Evolutionary conservation across 2,329 filamentous ascomycete species (phyloP).

Genomic region (Lasiodiplodia sp.): DNA sequence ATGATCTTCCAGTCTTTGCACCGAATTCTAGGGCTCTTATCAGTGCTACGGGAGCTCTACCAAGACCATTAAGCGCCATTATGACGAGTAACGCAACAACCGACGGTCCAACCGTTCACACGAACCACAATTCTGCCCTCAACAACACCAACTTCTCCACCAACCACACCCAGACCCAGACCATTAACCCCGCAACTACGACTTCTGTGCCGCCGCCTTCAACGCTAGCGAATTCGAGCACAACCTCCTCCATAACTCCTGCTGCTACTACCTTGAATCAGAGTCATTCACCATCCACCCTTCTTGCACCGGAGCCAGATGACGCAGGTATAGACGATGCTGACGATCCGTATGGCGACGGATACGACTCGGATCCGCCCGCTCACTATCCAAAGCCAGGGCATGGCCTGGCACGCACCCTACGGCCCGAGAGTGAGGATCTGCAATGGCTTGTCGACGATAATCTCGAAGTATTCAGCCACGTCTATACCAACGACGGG

Average conservation of each 20-base stretch:
- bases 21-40: conserved; percentile 42
- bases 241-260: neutral
- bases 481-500: conserved; percentile 39
- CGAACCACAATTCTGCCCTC: conserved; percentile 1
- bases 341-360: conserved; percentile 45
- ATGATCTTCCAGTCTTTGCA: conserved; percentile 72
- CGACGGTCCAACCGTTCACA: conserved; percentile 28
- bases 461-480: conserved; percentile 65
- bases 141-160: conserved; percentile 23
- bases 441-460: conserved; percentile 69
- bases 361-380: conserved; percentile 60
- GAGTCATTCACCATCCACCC: neutral
- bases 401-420: conserved; percentile 60
- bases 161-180: conserved; percentile 11
- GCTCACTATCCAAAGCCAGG: conserved; percentile 70
- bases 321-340: neutral
- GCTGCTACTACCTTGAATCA: neutral
- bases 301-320: neutral
- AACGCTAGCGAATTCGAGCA: conserved; percentile 25
- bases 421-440: conserved; percentile 66
- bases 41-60: conserved; percentile 28
- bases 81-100: conserved; percentile 31
- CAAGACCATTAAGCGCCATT: conserved; percentile 29
- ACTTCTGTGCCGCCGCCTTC: conserved; percentile 30
- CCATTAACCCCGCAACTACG: conserved; percentile 32